These are phyloP conservation scores for Fonsecaea multimorphosa DNA, from an alignment of 2,329 filamentous ascomycete species.

Conservation along the genomic window DNA sequence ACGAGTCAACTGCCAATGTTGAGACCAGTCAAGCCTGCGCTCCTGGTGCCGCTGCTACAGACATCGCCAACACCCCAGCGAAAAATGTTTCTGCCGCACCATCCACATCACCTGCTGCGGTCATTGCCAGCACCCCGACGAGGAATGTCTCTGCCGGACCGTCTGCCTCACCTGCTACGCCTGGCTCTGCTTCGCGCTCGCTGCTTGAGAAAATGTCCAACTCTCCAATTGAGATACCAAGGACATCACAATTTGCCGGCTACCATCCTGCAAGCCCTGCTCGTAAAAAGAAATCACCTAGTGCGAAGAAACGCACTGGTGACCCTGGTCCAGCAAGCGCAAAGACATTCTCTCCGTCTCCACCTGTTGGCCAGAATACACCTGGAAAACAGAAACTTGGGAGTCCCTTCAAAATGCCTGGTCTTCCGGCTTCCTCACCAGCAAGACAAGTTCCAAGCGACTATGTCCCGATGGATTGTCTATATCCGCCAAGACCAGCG, in stretches of 20 bases:
- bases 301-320: background rate
- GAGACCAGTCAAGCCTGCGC: no score
- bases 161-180: background rate
- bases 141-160: background rate
- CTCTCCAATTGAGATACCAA: background rate
- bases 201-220: background rate
- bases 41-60: background rate
- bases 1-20: background rate
- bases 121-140: background rate
- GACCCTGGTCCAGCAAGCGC: background rate
- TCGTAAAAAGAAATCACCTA: background rate
- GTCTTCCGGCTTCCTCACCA: background rate
- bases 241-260: background rate
- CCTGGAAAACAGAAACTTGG: constrained; percentile 1
- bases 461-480: background rate
- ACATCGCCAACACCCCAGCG: background rate
- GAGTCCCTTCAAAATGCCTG: constrained; percentile 3
- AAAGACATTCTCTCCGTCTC: background rate
- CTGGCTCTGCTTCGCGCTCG: background rate
- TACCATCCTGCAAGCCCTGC: background rate
- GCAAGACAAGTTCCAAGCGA: background rate
- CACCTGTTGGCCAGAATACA: background rate
- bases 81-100: background rate
- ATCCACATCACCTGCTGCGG: background rate
- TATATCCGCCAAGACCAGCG: constrained; percentile 4